These are phyloP conservation scores for Puccinia polysora DNA, from an alignment of 1,284 basidiomycete genomes.

Conservation along the genomic window DNA sequence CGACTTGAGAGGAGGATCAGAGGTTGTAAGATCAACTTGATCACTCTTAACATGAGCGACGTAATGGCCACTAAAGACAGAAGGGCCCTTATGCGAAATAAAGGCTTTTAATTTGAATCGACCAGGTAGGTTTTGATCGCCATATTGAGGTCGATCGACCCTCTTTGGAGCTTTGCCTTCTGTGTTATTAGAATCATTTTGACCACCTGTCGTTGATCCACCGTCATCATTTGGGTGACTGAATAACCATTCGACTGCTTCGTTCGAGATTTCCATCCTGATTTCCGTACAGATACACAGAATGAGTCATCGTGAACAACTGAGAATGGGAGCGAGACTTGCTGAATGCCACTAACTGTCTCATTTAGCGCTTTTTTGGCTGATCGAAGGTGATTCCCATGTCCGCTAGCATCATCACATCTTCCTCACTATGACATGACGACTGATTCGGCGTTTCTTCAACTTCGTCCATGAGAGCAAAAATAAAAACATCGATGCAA, in stretches of 20 bases:
- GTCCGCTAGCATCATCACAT: conserved; percentile 64
- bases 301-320: neutral
- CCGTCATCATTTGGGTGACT: conserved; percentile 83
- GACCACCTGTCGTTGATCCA: conserved; percentile 58
- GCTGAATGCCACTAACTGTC: conserved; percentile 18
- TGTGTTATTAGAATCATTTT: too few relatives aligned
- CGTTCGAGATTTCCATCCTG: conserved; percentile 72
- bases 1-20: conserved; percentile 53
- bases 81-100: conserved; percentile 93
- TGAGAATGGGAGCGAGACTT: neutral
- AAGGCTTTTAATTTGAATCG: conserved; percentile 79
- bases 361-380: conserved; percentile 71
- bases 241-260: conserved; percentile 96
- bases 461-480: neutral
- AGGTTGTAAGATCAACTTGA: conserved; percentile 44
- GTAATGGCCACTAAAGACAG: conserved; percentile 90
- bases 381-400: conserved; percentile 89
- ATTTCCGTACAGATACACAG: neutral
- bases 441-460: neutral
- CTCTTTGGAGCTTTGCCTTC: conserved; percentile 57
- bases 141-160: conserved; percentile 33
- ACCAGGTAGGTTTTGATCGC: conserved; percentile 62
- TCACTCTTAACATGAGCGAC: conserved; percentile 67
- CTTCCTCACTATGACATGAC: conserved; percentile 17
- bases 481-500: neutral